These are phyloP conservation scores for Ophiostoma sp. DNA, from an alignment of 2,329 filamentous ascomycete species.

Conservation along the genomic window DNA sequence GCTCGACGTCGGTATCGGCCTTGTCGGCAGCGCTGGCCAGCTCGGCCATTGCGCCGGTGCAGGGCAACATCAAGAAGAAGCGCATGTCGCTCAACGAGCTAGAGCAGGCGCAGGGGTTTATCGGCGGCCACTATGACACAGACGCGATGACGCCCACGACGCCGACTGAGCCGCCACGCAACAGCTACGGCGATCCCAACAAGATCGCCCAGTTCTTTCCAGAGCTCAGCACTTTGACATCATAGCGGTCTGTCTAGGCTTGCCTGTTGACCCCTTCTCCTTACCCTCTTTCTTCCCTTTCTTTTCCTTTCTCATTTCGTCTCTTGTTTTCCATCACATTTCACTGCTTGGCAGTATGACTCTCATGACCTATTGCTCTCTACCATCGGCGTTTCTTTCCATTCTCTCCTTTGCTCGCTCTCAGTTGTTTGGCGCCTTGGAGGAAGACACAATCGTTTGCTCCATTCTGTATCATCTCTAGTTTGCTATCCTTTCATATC, in stretches of 20 bases:
- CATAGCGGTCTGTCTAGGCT: constrained; percentile 16
- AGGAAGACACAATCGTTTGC: no score
- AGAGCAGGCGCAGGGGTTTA: constrained; percentile 24
- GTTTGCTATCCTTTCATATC: no score
- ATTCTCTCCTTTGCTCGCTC: no score
- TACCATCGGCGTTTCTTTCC: no score
- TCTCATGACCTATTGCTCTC: no score
- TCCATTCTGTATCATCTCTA: no score
- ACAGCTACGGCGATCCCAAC: constrained; percentile 36
- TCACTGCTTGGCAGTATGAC: not conserved
- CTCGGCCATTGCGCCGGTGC: constrained; percentile 23
- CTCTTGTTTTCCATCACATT: not conserved
- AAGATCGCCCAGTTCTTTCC: constrained; percentile 39
- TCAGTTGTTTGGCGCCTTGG: no score
- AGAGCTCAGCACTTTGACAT: constrained; percentile 31
- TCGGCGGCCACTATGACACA: constrained; percentile 16
- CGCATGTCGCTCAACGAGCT: constrained; percentile 33
- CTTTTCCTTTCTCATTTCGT: not conserved
- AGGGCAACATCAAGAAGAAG: constrained; percentile 40
- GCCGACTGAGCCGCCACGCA: constrained; percentile 31
- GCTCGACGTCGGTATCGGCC: not conserved
- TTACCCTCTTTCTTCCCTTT: not conserved
- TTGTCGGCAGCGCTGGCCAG: constrained; percentile 9
- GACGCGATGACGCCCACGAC: constrained; percentile 27
- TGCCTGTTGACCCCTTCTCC: not conserved